A percentile compares a stretch with the other conserved stretches of the same genome.
These are phyloP conservation scores for Emmonsiellopsis sp. DNA, from an alignment of 2,329 filamentous ascomycete species.

Conservation along the genomic window DNA sequence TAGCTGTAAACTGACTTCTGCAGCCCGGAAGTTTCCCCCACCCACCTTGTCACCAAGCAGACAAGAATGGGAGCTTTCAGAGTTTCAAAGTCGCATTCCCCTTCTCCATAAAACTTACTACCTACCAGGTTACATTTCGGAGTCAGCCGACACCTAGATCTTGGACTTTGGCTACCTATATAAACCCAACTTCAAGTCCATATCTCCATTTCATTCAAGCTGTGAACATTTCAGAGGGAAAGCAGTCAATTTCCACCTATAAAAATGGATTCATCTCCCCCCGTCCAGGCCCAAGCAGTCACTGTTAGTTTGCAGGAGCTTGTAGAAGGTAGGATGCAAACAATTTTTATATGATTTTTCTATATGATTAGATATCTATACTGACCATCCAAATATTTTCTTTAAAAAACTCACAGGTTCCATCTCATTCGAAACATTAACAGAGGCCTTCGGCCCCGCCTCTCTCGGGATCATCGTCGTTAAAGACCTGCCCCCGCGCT, in stretches of 20 bases:
- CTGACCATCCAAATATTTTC: constrained; percentile 2
- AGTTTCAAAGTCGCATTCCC: too few relatives aligned
- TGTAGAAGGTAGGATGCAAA: constrained; percentile 30
- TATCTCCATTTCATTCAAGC: too few relatives aligned
- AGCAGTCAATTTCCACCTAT: not conserved
- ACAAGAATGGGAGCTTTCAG: too few relatives aligned
- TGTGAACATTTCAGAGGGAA: not conserved
- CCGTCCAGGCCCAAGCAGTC: constrained; percentile 28
- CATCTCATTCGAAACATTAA: constrained; percentile 35
- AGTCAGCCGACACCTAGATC: too few relatives aligned
- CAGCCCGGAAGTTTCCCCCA: too few relatives aligned
- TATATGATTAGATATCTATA: not conserved
- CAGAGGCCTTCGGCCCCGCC: constrained; percentile 74
- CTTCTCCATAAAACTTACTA: too few relatives aligned
- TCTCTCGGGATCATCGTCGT: constrained; percentile 93
- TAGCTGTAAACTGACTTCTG: too few relatives aligned
- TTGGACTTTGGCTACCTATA: too few relatives aligned
- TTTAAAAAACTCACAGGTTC: constrained; percentile 17
- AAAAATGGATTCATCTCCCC: not conserved
- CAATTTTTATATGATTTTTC: too few relatives aligned
- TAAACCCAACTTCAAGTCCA: too few relatives aligned
- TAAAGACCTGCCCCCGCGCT: constrained; percentile 66
- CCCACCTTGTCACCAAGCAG: too few relatives aligned
- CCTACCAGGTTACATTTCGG: too few relatives aligned
- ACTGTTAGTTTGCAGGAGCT: constrained; percentile 41